Base-by-base conservation (phyloP, 495 filamentous ascomycete genomes). In the Apiosordaria backusii region DNA sequence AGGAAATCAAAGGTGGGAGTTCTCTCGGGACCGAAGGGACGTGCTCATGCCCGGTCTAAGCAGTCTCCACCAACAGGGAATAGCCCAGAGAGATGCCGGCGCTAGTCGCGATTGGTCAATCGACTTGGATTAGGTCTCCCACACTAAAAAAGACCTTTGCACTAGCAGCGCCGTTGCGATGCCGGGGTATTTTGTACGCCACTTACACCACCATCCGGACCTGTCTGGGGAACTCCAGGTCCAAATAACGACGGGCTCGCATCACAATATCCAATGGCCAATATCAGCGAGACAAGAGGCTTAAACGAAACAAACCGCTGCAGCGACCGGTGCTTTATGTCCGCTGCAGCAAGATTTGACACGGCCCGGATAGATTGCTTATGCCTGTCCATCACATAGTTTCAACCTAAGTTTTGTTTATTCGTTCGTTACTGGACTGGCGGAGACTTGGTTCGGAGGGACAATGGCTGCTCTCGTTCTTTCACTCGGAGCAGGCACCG, bases 351-450 rank as follows among this genome's bases (percentile, higher is more conserved):
- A 59, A 66, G 68, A 60, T 68, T 68, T 65, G 61, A 61, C 40
- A 62, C 68, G 66, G 70, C 22, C 66, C 70, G 67, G 66, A 68
- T 72, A 72, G 68, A 74, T 74, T 74, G 65, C 62, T 61, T 60
- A 55, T 55, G 21, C n/a, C n/a, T n/a, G n/a, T n/a, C n/a, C n/a
- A n/a, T n/a, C 50, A 53, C 22, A 19, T 55, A 59, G 26, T n/a
- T 59, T 29, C 23, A 29, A 25, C 26, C 59, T 19, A n/a, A 45
- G 25, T 27, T 27, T 21, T 40, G 26, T 15, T 40, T 25, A 25
- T 15, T 3, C 27, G 19, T 19, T 55, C 10, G 9, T 19, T 19
- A 59, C 16, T 23, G 1, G 19, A 59, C n/a, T 55, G 53, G 53
- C 53, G 53, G 53, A 55, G 16, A 21, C 10, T 13, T 45, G 35